phyloP scores from a whole-genome alignment of 1,284 basidiomycete genomes.

The Thelephora terrestris region DNA sequence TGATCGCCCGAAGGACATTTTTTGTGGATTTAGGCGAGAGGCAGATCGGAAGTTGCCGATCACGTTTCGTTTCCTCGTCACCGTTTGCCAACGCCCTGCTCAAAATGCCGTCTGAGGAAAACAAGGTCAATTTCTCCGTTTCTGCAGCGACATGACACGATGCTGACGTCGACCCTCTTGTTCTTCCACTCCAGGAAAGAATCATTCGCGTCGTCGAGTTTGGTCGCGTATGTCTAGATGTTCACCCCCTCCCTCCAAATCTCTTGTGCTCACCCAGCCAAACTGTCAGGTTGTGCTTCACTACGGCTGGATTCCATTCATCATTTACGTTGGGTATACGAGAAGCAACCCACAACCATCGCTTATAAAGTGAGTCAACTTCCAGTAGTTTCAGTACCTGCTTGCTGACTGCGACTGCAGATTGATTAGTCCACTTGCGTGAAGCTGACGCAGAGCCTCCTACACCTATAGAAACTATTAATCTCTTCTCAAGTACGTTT shows the following conservation, averaged over 20 bases:
- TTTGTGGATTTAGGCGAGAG: conserved; percentile 21
- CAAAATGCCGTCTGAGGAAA: conserved; percentile 78
- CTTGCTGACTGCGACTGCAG: conserved; percentile 29
- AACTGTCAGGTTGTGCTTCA: conserved; percentile 68
- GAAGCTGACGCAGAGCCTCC: conserved; percentile 19
- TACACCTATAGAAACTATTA: conserved; percentile 10
- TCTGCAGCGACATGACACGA: not conserved
- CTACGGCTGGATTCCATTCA: conserved; percentile 89
- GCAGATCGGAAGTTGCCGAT: conserved; percentile 24
- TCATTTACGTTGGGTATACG: conserved; percentile 89
- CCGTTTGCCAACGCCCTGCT: conserved; percentile 18
- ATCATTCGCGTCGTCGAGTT: conserved; percentile 71
- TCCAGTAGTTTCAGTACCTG: conserved; percentile 3
- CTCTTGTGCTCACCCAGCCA: not conserved
- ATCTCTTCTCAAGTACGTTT: conserved; percentile 6
- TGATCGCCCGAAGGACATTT: conserved; percentile 62
- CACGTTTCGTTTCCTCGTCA: conserved; percentile 13
- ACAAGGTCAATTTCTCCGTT: conserved; percentile 46
- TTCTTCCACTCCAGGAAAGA: conserved; percentile 45
- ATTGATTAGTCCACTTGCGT: conserved; percentile 84
- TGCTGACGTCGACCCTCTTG: not conserved
- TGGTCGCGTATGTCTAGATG: conserved; percentile 50
- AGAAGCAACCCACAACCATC: conserved; percentile 87
- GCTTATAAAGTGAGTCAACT: conserved; percentile 71
- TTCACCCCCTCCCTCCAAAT: not conserved